Base-by-base conservation (phyloP, 257 asterid species). In the Solanum commersonii region DNA sequence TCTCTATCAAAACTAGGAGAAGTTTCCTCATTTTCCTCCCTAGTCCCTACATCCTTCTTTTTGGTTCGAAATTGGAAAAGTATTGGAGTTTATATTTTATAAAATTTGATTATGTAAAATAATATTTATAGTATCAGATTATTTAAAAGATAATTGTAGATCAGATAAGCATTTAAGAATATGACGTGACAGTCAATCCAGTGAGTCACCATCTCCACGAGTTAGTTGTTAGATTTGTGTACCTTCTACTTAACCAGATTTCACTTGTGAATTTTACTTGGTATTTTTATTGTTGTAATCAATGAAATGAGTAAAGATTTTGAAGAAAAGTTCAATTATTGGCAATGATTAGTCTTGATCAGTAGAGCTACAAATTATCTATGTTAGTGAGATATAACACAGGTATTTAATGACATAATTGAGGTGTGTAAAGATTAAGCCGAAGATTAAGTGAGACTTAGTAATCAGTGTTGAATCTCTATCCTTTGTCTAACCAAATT, bases 261-360 rank as follows among this genome's bases (percentile, higher is more conserved):
- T 52, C 10, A 52, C 63, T 16, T 52, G 63, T 18, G 0, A 0
- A 10, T 0, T 52, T 52, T 6, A 6, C 10, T 18, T 0, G 63
- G 10, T 52, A 18, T 52, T 52, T 1, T 52, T 52, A 6, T 52
- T 52, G 63, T 52, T 52, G 63, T 52, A 52, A 52, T 52, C 4
- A 72, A 18, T 34, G 12, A 72, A 33, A 12, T 4, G 81, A 6
- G 8, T 10, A 6, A 4, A 9, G 23, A 34, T 20, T 23, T 33
- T 33, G 46, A 34, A 34, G 15, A 72, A 0, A n/a, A 34, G 44
- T 72, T 72, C 15, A 72, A 33, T 4, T 33, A 0, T 6, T 0
- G 2, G 2, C 3, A 72, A 0, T 0, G 40, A 72, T 22, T 18
- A 9, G 79, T 34, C 44, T 72, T 33, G 13, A 31, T 31, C 7